Evolutionary conservation across 1,139 yeast species (phyloP), one percentile per base, ranked within the genome.

Genomic region (Chernovozyma sophiae-reginae): DNA sequence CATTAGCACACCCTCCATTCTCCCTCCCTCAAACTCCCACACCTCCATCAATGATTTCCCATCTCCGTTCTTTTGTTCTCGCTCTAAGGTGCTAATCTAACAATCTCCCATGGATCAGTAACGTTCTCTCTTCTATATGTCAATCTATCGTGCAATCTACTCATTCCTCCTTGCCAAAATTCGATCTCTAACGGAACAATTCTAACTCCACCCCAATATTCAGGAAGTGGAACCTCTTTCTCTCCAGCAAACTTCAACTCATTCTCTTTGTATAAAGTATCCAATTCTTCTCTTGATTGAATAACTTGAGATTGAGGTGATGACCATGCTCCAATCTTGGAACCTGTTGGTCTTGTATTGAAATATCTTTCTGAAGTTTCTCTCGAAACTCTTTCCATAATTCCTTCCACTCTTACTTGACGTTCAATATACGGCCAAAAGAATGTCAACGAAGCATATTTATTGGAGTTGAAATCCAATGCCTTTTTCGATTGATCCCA

Each of bases 321-420:
- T 0, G 97, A 85, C 96, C 97, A 90, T 0, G 98, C 98, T 18
- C 98, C 97, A 43, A 92, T 80, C 55, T 86, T 80, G 17, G 96
- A 85, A 4, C 95, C 97, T 43, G 95, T 72, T 25, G 98, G 97
- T 52, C 98, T 74, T 1, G 96, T 84, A 38, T 77, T 74, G 60
- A 79, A 92, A 61, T 92, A 92, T 38, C 81, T 70, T 49, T 82
- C 79, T 8, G 89, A 76, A 28, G 85, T 86, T 48, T 84, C 90
- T 42, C 81, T 71, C 24, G 79, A 68, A 25, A 90, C 84, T 44
- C 73, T 76, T 56, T 86, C 95, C 53, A 87, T 81, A 11, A 67
- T 49, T 25, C 98, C 98, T 59, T 92, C 98, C 11, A 92, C 82
- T 45, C 98, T 74, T 6, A 92, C 96, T 60, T 89, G 97, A 46